Percentiles rank a stretch among this genome's conserved stretches.
Evolutionary conservation across 2,329 filamentous ascomycete genomes (phyloP).

Genomic region (Tolypocladium endophyticum): DNA sequence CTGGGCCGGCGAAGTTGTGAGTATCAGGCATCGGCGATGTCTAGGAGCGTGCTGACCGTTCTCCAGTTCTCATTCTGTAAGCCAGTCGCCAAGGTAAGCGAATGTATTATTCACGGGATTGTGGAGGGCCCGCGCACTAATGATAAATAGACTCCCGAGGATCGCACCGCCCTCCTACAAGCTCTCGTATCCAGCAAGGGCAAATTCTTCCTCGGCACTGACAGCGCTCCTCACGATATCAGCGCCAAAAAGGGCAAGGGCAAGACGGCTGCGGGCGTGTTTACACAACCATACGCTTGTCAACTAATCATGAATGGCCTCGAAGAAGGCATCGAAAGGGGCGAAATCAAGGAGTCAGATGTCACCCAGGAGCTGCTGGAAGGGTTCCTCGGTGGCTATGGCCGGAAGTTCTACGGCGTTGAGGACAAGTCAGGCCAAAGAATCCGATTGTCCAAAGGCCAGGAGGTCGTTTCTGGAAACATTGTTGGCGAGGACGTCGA

Average conservation of each 20-base stretch:
- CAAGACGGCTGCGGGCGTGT: conserved; percentile 62
- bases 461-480: neutral
- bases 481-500: neutral
- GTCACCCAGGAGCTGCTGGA: conserved; percentile 44
- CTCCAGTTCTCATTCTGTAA: conserved; percentile 55
- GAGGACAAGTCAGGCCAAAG: neutral
- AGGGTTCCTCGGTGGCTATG: conserved; percentile 42
- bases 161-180: conserved; percentile 47
- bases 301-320: conserved; percentile 52
- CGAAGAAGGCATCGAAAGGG: conserved; percentile 48
- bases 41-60: conserved; percentile 39
- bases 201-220: conserved; percentile 59
- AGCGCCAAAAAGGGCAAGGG: conserved; percentile 42
- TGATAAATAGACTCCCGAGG: neutral
- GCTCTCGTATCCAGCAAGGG: conserved; percentile 47
- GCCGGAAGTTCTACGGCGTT: conserved; percentile 40
- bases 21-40: neutral
- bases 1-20: conserved; percentile 1
- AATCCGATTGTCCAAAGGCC: neutral
- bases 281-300: conserved; percentile 63
- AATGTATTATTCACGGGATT: conserved; percentile 32
- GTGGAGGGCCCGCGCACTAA: neutral
- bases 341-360: conserved; percentile 38
- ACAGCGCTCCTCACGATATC: conserved; percentile 54
- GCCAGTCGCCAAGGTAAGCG: conserved; percentile 63